These are phyloP conservation scores for Trichopus zeylanicus DNA, from an alignment of 116 monocot genomes.

Conservation along the genomic window DNA sequence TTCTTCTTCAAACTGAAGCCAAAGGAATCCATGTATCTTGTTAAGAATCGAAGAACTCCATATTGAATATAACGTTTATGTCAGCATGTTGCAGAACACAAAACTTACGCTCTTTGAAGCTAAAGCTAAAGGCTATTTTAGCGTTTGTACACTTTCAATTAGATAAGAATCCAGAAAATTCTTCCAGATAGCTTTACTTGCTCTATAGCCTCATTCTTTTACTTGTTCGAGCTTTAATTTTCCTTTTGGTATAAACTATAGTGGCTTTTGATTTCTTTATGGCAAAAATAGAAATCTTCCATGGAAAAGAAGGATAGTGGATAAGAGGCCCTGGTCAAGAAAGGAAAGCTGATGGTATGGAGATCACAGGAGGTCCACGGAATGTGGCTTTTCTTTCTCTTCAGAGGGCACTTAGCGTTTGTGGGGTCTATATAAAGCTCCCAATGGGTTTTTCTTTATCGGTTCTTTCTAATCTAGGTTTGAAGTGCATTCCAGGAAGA, in stretches of 20 bases:
- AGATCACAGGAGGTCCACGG: slow-evolving; percentile 4
- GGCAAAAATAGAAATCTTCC: background rate
- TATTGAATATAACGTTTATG: background rate
- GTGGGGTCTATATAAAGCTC: too few species aligned
- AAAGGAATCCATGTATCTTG: background rate
- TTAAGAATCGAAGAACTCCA: background rate
- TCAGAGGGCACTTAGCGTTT: too few species aligned
- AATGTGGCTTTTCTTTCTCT: slow-evolving; percentile 9
- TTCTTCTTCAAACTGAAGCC: background rate
- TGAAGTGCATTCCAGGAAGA: too few species aligned
- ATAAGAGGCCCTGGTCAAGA: slow-evolving; percentile 15
- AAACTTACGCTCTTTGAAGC: background rate
- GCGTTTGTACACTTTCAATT: background rate
- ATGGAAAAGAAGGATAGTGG: background rate
- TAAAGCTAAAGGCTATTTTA: background rate
- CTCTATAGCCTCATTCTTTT: background rate
- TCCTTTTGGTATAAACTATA: background rate
- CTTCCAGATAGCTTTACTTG: slow-evolving; percentile 1
- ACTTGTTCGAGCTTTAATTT: background rate
- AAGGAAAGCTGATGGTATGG: slow-evolving; percentile 20
- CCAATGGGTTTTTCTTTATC: background rate
- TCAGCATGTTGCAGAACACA: background rate
- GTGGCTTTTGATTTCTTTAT: background rate
- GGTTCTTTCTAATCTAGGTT: background rate
- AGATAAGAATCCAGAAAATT: background rate